These are phyloP conservation scores for Jacaranda copaia DNA, from an alignment of 257 asterid genomes.

Conservation along the genomic window DNA sequence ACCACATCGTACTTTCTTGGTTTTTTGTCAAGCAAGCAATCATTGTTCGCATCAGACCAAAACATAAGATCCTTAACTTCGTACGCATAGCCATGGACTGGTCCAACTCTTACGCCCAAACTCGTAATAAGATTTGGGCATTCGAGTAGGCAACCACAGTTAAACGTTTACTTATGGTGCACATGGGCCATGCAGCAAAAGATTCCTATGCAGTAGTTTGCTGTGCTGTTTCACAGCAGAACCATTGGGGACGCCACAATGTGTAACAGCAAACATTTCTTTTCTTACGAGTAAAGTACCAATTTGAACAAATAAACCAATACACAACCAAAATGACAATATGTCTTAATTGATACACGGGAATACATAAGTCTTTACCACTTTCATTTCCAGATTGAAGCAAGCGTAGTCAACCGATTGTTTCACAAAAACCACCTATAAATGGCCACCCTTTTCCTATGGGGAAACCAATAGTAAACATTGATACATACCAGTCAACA, in stretches of 20 bases:
- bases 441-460: slow-evolving; percentile 14
- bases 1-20: slow-evolving; percentile 7
- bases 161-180: too few species aligned
- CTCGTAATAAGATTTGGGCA: too few species aligned
- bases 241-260: not conserved
- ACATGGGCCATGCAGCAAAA: too few species aligned
- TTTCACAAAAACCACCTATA: not conserved
- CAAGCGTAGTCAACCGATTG: not conserved
- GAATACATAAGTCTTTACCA: slow-evolving; percentile 1
- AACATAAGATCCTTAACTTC: not conserved
- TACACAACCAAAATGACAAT: slow-evolving; percentile 3
- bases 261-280: not conserved
- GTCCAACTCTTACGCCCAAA: not conserved
- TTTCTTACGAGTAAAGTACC: not conserved
- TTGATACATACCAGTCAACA: slow-evolving; percentile 21
- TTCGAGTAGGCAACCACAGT: too few species aligned
- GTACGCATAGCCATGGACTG: slow-evolving; percentile 5
- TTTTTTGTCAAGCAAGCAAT: slow-evolving; percentile 21
- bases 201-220: too few species aligned
- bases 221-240: too few species aligned
- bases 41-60: slow-evolving; percentile 22
- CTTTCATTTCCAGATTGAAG: slow-evolving; percentile 23
- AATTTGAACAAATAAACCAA: not conserved
- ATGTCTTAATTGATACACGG: slow-evolving; percentile 21
- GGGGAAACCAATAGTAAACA: not conserved